A percentile compares a stretch with the other conserved stretches of the same genome.
Evolutionary conservation across 768 basidiomycete species (phyloP).

Genomic region (Pholiota microspora): DNA sequence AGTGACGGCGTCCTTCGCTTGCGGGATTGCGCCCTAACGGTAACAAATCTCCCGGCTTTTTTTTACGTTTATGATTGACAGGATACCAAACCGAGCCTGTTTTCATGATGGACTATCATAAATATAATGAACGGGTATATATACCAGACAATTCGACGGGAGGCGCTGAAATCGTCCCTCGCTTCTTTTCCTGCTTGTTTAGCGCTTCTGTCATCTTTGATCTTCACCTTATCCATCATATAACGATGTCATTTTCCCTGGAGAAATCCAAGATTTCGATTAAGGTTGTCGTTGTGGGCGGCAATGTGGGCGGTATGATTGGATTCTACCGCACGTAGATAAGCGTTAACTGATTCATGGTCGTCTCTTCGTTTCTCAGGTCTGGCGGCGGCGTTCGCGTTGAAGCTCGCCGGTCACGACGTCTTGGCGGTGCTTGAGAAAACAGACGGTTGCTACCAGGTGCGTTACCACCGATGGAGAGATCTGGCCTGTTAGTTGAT

Average conservation of each 20-base stretch:
- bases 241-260: not conserved
- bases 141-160: not conserved
- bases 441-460: not conserved
- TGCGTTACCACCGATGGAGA: constrained; percentile 32
- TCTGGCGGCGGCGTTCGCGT: not conserved
- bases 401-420: constrained; percentile 3
- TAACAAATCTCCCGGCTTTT: not conserved
- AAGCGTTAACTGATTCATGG: not conserved
- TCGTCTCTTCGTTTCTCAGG: not conserved
- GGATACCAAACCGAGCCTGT: not conserved
- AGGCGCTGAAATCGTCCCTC: not conserved
- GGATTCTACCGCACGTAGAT: not conserved
- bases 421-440: not conserved
- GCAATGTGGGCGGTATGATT: not conserved
- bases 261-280: not conserved
- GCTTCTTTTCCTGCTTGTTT: not conserved
- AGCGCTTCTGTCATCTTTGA: not conserved
- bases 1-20: not conserved
- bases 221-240: not conserved
- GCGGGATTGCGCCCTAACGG: not conserved
- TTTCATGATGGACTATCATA: not conserved
- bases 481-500: constrained; percentile 17
- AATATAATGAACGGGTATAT: not conserved
- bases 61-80: not conserved
- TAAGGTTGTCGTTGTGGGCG: not conserved